These are phyloP conservation scores for Candida ipomoeae DNA, from an alignment of 805 yeast species.

Conservation along the genomic window DNA sequence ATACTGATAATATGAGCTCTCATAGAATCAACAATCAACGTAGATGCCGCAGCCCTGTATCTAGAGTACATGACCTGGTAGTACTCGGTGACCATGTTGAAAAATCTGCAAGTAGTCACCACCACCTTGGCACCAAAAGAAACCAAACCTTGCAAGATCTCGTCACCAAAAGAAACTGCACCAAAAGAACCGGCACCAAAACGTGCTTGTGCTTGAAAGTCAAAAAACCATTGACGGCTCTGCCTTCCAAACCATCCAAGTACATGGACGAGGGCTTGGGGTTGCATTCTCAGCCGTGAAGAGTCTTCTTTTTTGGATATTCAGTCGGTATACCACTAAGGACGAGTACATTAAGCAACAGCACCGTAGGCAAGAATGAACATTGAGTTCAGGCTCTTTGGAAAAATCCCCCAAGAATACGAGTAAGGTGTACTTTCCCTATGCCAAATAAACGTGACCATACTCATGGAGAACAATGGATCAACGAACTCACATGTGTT, in stretches of 20 bases:
- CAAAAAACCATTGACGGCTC: conserved; percentile 92
- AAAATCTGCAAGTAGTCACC: conserved; percentile 93
- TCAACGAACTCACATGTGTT: no score
- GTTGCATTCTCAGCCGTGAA: conserved; percentile 83
- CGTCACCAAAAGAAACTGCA: conserved; percentile 99
- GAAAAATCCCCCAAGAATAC: no score
- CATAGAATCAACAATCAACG: conserved; percentile 93
- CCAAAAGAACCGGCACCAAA: conserved; percentile 47
- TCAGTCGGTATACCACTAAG: conserved; percentile 34
- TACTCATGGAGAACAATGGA: no score
- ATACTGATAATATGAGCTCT: no score
- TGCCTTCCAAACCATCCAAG: conserved; percentile 86
- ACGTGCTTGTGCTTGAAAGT: conserved; percentile 86
- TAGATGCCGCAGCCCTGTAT: conserved; percentile 87
- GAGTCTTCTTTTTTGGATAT: conserved; percentile 70
- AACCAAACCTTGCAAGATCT: conserved; percentile 86
- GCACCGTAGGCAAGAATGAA: no score
- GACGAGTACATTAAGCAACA: no score
- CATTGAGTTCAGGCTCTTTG: no score
- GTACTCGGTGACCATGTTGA: conserved; percentile 90
- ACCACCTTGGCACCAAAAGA: conserved; percentile 89
- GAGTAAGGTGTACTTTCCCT: no score
- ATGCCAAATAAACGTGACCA: no score
- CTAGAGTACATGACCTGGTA: conserved; percentile 91
- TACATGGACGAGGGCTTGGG: conserved; percentile 69